Base-by-base conservation (phyloP, 2,329 filamentous ascomycete genomes). In the Ascochyta fabae region DNA sequence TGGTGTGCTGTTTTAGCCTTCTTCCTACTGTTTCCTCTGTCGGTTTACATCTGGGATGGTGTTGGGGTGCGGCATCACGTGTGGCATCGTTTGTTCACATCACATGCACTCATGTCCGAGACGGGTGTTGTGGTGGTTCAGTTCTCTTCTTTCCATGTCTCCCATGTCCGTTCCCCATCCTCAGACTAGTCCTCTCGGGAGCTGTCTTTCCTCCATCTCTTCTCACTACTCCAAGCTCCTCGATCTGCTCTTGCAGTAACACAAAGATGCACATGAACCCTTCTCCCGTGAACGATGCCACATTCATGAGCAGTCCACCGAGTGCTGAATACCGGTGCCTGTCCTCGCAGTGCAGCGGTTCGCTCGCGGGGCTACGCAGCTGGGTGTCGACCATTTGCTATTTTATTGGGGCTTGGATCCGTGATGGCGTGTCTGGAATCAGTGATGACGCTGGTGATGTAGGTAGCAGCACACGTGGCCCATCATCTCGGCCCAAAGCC, bases 401-500 rank as follows among this genome's bases (percentile, higher is more conserved):
- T 31, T 12, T 5, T 31, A 4, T 19, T 19, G 19, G 3, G 19
- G 19, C 19, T 19, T 19, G 19, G 19, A 19, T 19, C 19, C 13
- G 9, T 15, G 29, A 12, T 10, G 13, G 12, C 5, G 29, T 15
- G 29, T 3, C 12, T 31, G 10, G 29, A 12, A 12, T 31, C 5
- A 15, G 5, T 3, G 15, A 16, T 24, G 49, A 36, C 35, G 43
- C 43, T 41, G 36, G 36, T 29, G n/a, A 13, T 52, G 26, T 39
- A 42, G 10, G 36, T 13, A 26, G 13, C 8, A 29, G 12, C 8
- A 23, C 16, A 4, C 4, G 9, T 3, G 6, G 36, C 15, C 13
- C 2, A 48, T 57, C 53, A 58, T 47, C 55, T 49, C 4, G 55
- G 57, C 0, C 44, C 49, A 22, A 60, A 63, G 13, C 60, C 58